These are phyloP conservation scores for Saturnispora zaruensis DNA, from an alignment of 805 yeast species.

Conservation along the genomic window DNA sequence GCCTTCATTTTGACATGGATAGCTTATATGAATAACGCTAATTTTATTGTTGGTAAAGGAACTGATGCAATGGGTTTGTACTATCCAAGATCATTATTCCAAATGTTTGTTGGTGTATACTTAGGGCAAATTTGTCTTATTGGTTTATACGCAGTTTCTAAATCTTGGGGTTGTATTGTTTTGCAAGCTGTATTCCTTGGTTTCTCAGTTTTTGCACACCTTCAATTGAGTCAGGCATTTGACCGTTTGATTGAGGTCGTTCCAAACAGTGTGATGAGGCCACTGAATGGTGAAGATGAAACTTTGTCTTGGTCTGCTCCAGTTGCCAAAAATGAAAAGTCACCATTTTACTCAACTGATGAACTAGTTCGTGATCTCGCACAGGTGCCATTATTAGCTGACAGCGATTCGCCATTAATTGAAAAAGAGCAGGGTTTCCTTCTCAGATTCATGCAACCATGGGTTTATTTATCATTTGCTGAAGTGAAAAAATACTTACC, in stretches of 20 bases:
- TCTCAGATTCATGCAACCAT: conserved; percentile 46
- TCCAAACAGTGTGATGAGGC: conserved; percentile 68
- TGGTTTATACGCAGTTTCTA: conserved; percentile 82
- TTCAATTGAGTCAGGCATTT: conserved; percentile 57
- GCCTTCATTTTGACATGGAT: conserved; percentile 68
- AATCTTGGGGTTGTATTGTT: conserved; percentile 91
- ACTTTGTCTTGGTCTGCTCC: conserved; percentile 46
- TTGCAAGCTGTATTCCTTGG: conserved; percentile 59
- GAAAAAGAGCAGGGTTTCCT: conserved; percentile 15
- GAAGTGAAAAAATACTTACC: conserved; percentile 47
- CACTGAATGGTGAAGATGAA: conserved; percentile 59
- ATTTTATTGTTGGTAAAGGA: conserved; percentile 59
- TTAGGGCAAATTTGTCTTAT: conserved; percentile 78
- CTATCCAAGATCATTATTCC: conserved; percentile 84
- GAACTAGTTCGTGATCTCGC: conserved; percentile 3
- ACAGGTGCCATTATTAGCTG: conserved; percentile 58
- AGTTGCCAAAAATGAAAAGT: background rate
- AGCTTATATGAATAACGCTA: conserved; percentile 69
- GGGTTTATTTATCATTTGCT: conserved; percentile 41
- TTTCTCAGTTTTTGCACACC: conserved; percentile 61
- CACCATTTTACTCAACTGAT: conserved; percentile 9
- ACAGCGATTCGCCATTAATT: conserved; percentile 37
- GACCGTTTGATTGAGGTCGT: conserved; percentile 47
- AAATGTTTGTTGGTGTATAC: conserved; percentile 81
- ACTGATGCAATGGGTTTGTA: conserved; percentile 73